Evolutionary conservation across 495 filamentous ascomycete species (phyloP).

Genomic region (Neurospora sp.): DNA sequence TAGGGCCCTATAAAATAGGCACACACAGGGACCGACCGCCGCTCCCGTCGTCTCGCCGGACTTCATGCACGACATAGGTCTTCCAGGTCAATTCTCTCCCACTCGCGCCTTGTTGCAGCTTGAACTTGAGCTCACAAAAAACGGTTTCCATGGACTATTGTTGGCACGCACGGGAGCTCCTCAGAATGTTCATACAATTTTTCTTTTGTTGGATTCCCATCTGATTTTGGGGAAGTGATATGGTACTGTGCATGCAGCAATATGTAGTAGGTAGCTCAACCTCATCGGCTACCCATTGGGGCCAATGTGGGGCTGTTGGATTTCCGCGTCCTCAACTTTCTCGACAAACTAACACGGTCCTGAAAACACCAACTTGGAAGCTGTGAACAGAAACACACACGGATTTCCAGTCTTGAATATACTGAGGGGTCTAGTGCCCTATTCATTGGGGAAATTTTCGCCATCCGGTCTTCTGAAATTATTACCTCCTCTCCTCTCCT

Average conservation of each 20-base stretch:
- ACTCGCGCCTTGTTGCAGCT: not conserved
- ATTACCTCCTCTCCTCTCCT: not conserved
- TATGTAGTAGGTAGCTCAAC: not conserved
- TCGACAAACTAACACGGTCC: not conserved
- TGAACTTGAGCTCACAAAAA: not conserved
- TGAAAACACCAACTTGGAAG: not conserved
- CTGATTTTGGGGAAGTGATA: not conserved
- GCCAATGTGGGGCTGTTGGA: not conserved
- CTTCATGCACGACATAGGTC: not conserved
- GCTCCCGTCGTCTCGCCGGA: not conserved
- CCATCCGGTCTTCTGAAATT: not conserved
- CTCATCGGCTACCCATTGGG: not conserved
- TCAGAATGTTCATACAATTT: not conserved
- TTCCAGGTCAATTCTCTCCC: not conserved
- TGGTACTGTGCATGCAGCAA: not conserved
- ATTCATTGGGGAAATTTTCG: not conserved
- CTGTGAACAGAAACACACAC: not conserved
- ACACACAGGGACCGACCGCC: not conserved
- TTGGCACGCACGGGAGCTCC: not conserved
- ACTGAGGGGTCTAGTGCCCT: not conserved
- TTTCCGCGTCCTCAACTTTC: not conserved
- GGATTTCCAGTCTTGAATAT: not conserved
- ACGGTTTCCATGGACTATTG: not conserved
- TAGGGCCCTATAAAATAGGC: not conserved
- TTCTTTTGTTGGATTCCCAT: not conserved